phyloP scores from a whole-genome alignment of 2,329 filamentous ascomycete species.

The Huntiella omanensis region DNA sequence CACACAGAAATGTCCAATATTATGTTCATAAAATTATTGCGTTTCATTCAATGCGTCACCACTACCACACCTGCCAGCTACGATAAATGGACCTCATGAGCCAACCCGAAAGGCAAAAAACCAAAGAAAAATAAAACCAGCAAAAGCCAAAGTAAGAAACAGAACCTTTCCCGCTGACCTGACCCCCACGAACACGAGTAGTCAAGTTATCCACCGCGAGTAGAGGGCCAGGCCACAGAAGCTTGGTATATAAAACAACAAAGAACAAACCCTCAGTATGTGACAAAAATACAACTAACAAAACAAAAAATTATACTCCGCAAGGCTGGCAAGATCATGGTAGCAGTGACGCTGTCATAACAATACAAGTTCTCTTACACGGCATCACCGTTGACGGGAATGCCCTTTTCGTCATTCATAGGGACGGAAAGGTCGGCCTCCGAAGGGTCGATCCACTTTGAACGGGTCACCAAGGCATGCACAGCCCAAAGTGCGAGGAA shows the following conservation, averaged over 20 bases:
- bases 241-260: slow-evolving; percentile 3
- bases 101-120: too few species aligned
- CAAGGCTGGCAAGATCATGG: background rate
- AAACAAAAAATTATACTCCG: background rate
- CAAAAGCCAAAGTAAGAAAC: background rate
- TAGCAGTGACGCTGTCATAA: too few species aligned
- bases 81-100: too few species aligned
- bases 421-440: slow-evolving; percentile 19
- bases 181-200: background rate
- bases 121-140: background rate
- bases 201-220: too few species aligned
- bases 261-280: background rate
- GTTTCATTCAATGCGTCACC: too few species aligned
- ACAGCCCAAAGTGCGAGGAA: slow-evolving; percentile 40
- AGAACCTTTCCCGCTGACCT: background rate
- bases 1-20: too few species aligned
- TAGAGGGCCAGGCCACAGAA: background rate
- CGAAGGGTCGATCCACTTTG: slow-evolving; percentile 20
- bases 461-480: slow-evolving; percentile 34
- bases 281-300: background rate
- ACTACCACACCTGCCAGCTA: too few species aligned
- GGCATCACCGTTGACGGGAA: background rate
- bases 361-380: too few species aligned
- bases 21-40: too few species aligned
- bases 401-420: slow-evolving; percentile 3